Percentiles rank a stretch among this genome's conserved stretches.
These are phyloP conservation scores for Syncephalastrum racemosum DNA, from an alignment of 371 early-diverging fungal species.

Conservation along the genomic window DNA sequence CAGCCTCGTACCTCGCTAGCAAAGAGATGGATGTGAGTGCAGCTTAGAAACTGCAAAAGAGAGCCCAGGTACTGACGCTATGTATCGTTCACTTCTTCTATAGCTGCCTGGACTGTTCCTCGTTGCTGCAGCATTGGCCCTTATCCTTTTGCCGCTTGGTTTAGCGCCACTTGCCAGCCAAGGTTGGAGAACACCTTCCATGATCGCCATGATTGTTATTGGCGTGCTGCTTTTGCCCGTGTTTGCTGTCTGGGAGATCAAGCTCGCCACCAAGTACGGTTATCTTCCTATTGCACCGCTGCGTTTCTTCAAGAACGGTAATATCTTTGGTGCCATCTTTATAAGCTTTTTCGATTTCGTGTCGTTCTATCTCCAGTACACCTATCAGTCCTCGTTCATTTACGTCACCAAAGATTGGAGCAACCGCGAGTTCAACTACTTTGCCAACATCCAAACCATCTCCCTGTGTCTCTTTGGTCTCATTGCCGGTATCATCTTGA, in stretches of 20 bases:
- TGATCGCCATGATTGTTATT: constrained; percentile 21
- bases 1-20: constrained; percentile 1
- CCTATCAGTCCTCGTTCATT: constrained; percentile 19
- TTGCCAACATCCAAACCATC: constrained; percentile 15
- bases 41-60: too few relatives aligned
- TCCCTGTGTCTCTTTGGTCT: constrained; percentile 16
- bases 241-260: constrained; percentile 15
- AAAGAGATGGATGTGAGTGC: constrained; percentile 19
- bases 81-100: not conserved
- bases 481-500: constrained; percentile 13
- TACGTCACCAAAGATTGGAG: constrained; percentile 17
- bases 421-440: constrained; percentile 10
- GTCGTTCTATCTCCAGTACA: constrained; percentile 21
- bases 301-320: constrained; percentile 22
- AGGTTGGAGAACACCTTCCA: constrained; percentile 21
- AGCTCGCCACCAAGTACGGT: constrained; percentile 8
- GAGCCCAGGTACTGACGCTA: not conserved
- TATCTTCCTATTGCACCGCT: constrained; percentile 17
- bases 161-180: constrained; percentile 15
- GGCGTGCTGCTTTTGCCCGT: constrained; percentile 13
- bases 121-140: constrained; percentile 18
- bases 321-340: constrained; percentile 17
- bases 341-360: constrained; percentile 23
- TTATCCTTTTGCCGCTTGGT: constrained; percentile 16
- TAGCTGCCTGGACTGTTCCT: constrained; percentile 21